Base-by-base conservation (phyloP, 2,329 filamentous ascomycete species). In the Cytospora piceae region DNA sequence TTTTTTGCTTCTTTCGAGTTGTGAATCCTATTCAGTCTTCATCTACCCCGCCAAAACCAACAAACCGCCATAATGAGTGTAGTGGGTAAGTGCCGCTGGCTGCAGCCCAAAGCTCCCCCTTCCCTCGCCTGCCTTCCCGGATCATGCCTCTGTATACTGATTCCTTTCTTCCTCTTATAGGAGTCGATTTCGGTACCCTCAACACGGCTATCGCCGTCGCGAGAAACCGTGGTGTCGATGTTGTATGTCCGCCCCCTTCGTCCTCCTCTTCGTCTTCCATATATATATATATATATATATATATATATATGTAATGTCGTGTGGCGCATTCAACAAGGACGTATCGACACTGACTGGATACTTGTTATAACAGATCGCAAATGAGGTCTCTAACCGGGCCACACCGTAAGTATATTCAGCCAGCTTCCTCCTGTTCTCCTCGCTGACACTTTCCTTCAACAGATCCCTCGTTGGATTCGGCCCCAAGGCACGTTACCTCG, bases 121-220 rank as follows among this genome's bases (percentile, higher is more conserved):
- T 2, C 4, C 4, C 17, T 54, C 60, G 56, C n/a, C 31, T 56
- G 20, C 34, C 58, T 65, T 65, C 62, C 63, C 63, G 8, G 11
- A 37, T 51, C n/a, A 31, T 5, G 15, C 17, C 22, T 32, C 49
- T 39, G 54, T 49, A 64, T 54, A 54, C 68, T 73, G 67, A 72
- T 60, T 51, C 22, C 61, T 42, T 27, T 34, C 20, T 24, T 57
- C 34, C 17, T 34, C n/a, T 59, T 64, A 29, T 56, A 87, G 93
- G 93, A 81, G 88, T 96, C 81, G 94, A 98, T 87, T 90, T 98
- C 83, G 94, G 94, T 83, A 93, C 93, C 73, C 89, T 96, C 79
- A 97, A 96, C 87, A 97, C 94, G 78, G 94, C 96, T 77, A 91
- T 98, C 81, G 94, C 94, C 78, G 94, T 98, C 80, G 95, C 95